Evolutionary conservation across 805 yeast species (phyloP).

Genomic region (Candida pseudofarinosa): DNA sequence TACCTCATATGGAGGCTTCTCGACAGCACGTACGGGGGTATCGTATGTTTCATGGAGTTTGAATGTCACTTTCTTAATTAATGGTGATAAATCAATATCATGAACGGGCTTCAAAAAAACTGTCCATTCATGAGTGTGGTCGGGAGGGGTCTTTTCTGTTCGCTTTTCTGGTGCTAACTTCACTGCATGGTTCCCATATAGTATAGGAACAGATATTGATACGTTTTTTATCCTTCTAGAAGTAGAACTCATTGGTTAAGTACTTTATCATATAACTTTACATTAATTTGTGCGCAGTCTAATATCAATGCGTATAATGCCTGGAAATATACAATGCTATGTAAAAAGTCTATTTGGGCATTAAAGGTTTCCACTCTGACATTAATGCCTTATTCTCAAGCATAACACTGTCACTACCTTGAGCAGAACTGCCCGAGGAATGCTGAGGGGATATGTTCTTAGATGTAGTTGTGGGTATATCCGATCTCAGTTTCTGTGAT

Average conservation of each 20-base stretch:
- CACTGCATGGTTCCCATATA: conserved; percentile 39
- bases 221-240: conserved; percentile 25
- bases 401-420: not conserved
- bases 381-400: conserved; percentile 16
- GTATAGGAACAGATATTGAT: conserved; percentile 40
- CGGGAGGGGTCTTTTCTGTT: conserved; percentile 53
- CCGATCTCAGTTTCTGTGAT: conserved; percentile 13
- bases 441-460: conserved; percentile 9
- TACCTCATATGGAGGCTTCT: conserved; percentile 88
- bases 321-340: not conserved
- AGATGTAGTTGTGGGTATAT: not conserved
- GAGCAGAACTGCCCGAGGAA: conserved; percentile 7
- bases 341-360: conserved; percentile 36
- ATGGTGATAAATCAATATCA: conserved; percentile 68
- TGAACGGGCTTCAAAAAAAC: conserved; percentile 77
- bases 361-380: conserved; percentile 51
- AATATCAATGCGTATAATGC: not conserved
- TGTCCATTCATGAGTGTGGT: conserved; percentile 96
- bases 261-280: not conserved
- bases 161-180: conserved; percentile 34
- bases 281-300: not conserved
- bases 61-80: conserved; percentile 87
- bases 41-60: conserved; percentile 93
- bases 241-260: conserved; percentile 12
- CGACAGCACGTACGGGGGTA: conserved; percentile 80